Conservation (phyloP, 1,139 yeast genomes). For the Pichia sp. region DNA sequence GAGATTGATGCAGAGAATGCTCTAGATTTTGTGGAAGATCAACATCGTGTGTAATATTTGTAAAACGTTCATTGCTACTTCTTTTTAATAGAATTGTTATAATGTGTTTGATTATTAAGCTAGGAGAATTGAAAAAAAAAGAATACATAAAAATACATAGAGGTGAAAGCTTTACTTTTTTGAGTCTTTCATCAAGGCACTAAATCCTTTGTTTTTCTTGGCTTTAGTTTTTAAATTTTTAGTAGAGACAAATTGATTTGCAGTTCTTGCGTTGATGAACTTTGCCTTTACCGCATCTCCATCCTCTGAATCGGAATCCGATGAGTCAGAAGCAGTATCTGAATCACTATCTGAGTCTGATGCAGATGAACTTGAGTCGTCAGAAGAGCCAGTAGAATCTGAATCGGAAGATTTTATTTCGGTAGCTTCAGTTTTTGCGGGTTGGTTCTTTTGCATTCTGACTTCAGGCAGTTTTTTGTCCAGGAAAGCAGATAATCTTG, state of each 20-base stretch:
- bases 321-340: constrained; percentile 6
- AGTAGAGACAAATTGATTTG: constrained; percentile 34
- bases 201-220: constrained; percentile 43
- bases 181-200: constrained; percentile 50
- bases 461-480: constrained; percentile 60
- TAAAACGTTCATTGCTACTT: not conserved
- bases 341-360: constrained; percentile 22
- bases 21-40: constrained; percentile 72
- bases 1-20: constrained; percentile 74
- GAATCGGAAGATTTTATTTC: constrained; percentile 24
- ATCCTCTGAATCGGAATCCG: constrained; percentile 15
- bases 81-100: not conserved
- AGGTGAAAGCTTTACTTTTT: constrained; percentile 26
- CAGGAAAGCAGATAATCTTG: constrained; percentile 54
- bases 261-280: constrained; percentile 40
- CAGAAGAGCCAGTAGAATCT: constrained; percentile 15
- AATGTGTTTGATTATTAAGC: not conserved
- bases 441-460: constrained; percentile 33
- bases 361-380: constrained; percentile 17
- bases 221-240: constrained; percentile 34
- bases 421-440: constrained; percentile 6
- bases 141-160: not conserved
- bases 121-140: not conserved
- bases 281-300: constrained; percentile 13
- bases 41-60: constrained; percentile 27